Evolutionary conservation across 1,139 yeast genomes (phyloP).

Genomic region (Candida gigantensis): DNA sequence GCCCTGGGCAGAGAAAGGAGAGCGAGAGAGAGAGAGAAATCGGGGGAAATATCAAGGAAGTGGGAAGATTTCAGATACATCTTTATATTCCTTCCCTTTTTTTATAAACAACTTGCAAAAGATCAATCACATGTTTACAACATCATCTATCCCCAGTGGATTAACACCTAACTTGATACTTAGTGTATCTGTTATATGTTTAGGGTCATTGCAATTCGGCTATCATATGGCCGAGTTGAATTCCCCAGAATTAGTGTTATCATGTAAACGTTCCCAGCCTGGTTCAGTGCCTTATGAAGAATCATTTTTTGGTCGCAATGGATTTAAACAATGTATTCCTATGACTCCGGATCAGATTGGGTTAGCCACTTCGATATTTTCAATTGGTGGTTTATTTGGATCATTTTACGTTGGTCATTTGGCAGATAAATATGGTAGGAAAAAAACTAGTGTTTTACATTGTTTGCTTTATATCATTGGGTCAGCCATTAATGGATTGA

Average conservation of each 20-base stretch:
- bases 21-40: slow-evolving; percentile 1
- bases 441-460: slow-evolving; percentile 56
- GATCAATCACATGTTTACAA: too few relatives aligned
- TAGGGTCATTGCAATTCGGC: slow-evolving; percentile 51
- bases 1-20: too few relatives aligned
- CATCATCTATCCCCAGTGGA: too few relatives aligned
- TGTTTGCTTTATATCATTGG: slow-evolving; percentile 64
- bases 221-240: slow-evolving; percentile 54
- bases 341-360: slow-evolving; percentile 71
- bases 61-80: too few relatives aligned
- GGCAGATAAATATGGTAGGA: slow-evolving; percentile 73
- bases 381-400: slow-evolving; percentile 84
- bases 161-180: slow-evolving; percentile 28
- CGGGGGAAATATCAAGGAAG: too few relatives aligned
- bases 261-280: slow-evolving; percentile 37
- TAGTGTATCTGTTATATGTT: slow-evolving; percentile 39
- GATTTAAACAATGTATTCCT: slow-evolving; percentile 51
- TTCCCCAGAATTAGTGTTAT: slow-evolving; percentile 44
- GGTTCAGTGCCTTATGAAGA: slow-evolving; percentile 31
- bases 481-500: slow-evolving; percentile 58
- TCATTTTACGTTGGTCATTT: slow-evolving; percentile 70
- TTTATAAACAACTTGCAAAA: too few relatives aligned
- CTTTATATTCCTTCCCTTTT: too few relatives aligned
- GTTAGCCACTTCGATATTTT: slow-evolving; percentile 76
- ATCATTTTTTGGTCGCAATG: slow-evolving; percentile 42